A percentile compares a stretch with the other conserved stretches of the same genome.
These are phyloP conservation scores for Picea sitchensis DNA, from an alignment of 75 land plant genomes.

Conservation along the genomic window DNA sequence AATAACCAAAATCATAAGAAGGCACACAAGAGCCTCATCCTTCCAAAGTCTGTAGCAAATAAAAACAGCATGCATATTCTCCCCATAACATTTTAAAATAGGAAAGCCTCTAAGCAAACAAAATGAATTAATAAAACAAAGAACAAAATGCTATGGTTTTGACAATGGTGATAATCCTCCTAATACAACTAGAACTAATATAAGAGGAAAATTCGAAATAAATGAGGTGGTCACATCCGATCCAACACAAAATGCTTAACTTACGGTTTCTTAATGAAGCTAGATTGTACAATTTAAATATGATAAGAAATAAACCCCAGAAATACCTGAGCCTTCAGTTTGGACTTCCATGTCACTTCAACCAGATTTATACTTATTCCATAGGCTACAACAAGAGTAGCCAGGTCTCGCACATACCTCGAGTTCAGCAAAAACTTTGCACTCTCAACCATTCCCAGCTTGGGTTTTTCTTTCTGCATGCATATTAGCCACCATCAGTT, in stretches of 20 bases:
- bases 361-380: conserved; percentile 26
- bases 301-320: conserved; percentile 5
- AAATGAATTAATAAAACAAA: not conserved
- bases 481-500: not conserved
- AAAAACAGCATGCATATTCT: not conserved
- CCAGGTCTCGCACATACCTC: conserved; percentile 44
- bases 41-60: not conserved
- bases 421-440: conserved; percentile 45
- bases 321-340: conserved; percentile 43
- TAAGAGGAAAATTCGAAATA: not conserved
- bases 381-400: conserved; percentile 53
- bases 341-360: conserved; percentile 53
- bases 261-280: not conserved
- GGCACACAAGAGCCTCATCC: not conserved
- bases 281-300: not conserved
- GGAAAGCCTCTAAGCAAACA: no score
- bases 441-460: conserved; percentile 52
- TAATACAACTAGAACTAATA: no score
- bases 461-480: conserved; percentile 51
- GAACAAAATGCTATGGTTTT: not conserved
- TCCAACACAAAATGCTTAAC: not conserved
- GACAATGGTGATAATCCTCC: not conserved
- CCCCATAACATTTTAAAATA: no score
- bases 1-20: not conserved
- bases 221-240: not conserved